Evolutionary conservation across 2,329 filamentous ascomycete genomes (phyloP).

Genomic region (Aureobasidium vineae): DNA sequence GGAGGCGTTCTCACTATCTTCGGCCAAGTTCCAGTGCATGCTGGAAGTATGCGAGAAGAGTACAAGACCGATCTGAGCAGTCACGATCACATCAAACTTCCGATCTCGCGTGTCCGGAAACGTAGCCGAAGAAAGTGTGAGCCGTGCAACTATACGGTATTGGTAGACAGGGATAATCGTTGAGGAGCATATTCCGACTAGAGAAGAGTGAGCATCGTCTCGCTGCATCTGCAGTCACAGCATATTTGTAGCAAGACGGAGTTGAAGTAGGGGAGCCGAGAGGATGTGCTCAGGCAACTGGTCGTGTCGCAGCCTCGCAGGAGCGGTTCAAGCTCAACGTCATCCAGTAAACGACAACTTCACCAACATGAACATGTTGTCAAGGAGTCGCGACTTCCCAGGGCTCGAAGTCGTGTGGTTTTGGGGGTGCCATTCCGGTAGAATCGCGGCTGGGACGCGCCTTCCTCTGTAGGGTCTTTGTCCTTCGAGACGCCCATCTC

Average conservation of each 20-base stretch:
- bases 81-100: background rate
- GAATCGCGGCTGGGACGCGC: background rate
- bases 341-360: background rate
- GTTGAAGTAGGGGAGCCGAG: constrained; percentile 11
- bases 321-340: background rate
- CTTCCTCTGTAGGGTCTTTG: background rate
- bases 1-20: background rate
- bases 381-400: background rate
- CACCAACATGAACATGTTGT: background rate
- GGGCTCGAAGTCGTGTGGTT: background rate
- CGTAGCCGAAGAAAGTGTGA: too few relatives aligned
- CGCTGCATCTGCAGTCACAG: background rate
- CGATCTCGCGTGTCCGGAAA: background rate
- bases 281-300: background rate
- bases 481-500: background rate
- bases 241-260: constrained; percentile 5
- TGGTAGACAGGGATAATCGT: background rate
- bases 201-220: background rate
- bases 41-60: background rate
- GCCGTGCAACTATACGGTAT: background rate
- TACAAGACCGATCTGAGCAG: background rate
- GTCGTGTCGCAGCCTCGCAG: background rate
- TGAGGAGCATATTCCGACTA: background rate
- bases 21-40: background rate
- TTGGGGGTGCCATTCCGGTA: background rate